Base-by-base conservation (phyloP, 2,329 filamentous ascomycete species). In the Colletotrichum tamarilloi region DNA sequence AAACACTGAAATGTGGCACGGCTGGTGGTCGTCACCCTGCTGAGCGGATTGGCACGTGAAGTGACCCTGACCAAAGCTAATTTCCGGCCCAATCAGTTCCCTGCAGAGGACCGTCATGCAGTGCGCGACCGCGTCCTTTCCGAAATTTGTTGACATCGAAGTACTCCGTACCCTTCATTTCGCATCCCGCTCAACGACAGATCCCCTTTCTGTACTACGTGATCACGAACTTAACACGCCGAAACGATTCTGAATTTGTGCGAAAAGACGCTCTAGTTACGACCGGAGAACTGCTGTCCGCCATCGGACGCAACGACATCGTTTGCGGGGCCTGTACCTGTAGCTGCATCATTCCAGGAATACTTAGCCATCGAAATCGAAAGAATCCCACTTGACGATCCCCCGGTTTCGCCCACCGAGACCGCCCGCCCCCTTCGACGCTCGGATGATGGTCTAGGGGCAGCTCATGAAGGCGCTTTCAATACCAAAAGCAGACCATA, bases 71-170 rank as follows among this genome's bases (percentile, higher is more conserved):
- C 46, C 49, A 49, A 62, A 73, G 72, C 68, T 73, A 74, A 74
- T 73, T 74, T 74, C 63, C 72, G 56, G 26, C 72, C 72, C 72
- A 74, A 74, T 74, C 72, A 46, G 55, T 58, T 73, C 68, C 68
- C 68, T 74, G 72, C 58, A 73, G 49, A 63, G 71, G 68, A 42
- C 57, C 68, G 63, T 74, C 72, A 74, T 74, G 68, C 68, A 68
- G 52, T 74, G 72, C 72, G 72, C 72, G 72, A 74, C 68, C 72
- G 72, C 72, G 72, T 74, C 68, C 72, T 60, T 72, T 59, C 68
- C 68, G 72, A 74, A 58, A 74, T 72, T 74, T 74, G 72, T 74
- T 74, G 72, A 74, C 72, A 74, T 55, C 58, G 53, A 72, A 58
- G 68, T 74, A 72, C 60, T 64, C 49, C 67, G 49, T 73, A 57